These are phyloP conservation scores for Suillus decipiens DNA, from an alignment of 768 basidiomycete genomes.

Conservation along the genomic window DNA sequence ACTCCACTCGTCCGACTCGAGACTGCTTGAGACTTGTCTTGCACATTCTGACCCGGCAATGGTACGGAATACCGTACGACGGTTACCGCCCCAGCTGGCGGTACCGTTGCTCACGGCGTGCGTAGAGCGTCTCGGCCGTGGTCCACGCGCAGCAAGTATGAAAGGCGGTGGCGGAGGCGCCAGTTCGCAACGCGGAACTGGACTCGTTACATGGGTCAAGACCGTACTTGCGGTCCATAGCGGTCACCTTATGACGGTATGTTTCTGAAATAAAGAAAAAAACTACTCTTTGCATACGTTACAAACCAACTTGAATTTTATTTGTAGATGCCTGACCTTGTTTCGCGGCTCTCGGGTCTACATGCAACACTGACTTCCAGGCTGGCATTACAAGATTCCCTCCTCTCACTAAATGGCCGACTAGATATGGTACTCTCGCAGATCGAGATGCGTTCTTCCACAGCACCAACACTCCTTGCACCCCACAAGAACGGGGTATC, in stretches of 20 bases:
- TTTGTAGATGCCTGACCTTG: conserved; percentile 85
- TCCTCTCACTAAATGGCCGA: conserved; percentile 84
- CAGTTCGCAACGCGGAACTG: conserved; percentile 73
- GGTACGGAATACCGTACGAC: conserved; percentile 83
- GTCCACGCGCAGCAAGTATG: conserved; percentile 67
- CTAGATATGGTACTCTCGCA: conserved; percentile 94
- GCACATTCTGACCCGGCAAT: conserved; percentile 79
- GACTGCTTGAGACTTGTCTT: conserved; percentile 84
- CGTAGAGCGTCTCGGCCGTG: conserved; percentile 83
- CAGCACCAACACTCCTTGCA: conserved; percentile 57
- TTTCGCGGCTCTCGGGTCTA: conserved; percentile 81
- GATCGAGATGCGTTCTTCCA: conserved; percentile 84
- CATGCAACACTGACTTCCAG: conserved; percentile 81
- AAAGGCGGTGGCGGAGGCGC: conserved; percentile 80
- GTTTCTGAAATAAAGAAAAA: conserved; percentile 30
- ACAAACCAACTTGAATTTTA: conserved; percentile 14
- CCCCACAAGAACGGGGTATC: conserved; percentile 40
- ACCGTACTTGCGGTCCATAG: conserved; percentile 84
- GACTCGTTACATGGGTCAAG: conserved; percentile 75
- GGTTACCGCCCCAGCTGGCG: conserved; percentile 84
- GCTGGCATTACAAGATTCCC: conserved; percentile 77
- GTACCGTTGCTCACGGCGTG: conserved; percentile 86
- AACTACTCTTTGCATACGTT: neutral
- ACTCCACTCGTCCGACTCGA: conserved; percentile 90
- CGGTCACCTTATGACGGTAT: conserved; percentile 90